Conservation (phyloP, 2,329 filamentous ascomycete genomes). For the Dothiorella sarmentorum region DNA sequence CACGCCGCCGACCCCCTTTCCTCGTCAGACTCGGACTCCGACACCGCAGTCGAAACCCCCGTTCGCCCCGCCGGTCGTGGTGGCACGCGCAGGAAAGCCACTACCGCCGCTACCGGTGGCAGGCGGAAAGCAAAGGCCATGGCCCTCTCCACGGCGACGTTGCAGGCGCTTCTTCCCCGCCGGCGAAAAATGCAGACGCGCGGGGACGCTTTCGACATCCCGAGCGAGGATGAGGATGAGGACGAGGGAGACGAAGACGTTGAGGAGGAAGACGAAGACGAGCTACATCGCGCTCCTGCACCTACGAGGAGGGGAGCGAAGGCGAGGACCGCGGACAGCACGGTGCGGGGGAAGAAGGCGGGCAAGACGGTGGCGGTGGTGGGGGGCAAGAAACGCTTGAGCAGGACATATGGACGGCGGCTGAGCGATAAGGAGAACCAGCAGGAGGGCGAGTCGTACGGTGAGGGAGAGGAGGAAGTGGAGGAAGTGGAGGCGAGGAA, state of each 20-base stretch:
- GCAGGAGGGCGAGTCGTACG: slow-evolving; percentile 9
- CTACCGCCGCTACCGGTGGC: too few relatives aligned
- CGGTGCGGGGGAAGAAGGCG: neutral
- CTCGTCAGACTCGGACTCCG: slow-evolving; percentile 33
- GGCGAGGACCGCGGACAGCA: neutral
- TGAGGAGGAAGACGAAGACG: slow-evolving; percentile 36
- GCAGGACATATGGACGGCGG: slow-evolving; percentile 21
- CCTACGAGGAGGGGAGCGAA: slow-evolving; percentile 26
- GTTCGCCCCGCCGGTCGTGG: too few relatives aligned
- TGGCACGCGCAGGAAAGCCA: neutral
- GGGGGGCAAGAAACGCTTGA: slow-evolving; percentile 29
- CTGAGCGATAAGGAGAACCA: slow-evolving; percentile 45
- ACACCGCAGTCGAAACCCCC: slow-evolving; percentile 27
- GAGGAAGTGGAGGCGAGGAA: slow-evolving; percentile 25
- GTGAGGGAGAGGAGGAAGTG: slow-evolving; percentile 25
- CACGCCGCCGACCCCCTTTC: slow-evolving; percentile 19
- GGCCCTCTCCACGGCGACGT: slow-evolving; percentile 40
- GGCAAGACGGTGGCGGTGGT: slow-evolving; percentile 19
- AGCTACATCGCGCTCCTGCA: slow-evolving; percentile 29
- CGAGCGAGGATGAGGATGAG: slow-evolving; percentile 31
- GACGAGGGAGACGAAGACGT: neutral
- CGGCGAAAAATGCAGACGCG: slow-evolving; percentile 22
- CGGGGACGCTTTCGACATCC: slow-evolving; percentile 41
- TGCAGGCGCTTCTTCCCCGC: slow-evolving; percentile 46
- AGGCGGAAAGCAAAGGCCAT: neutral